Evolutionary conservation across 1,284 basidiomycete species (phyloP), one percentile per base, ranked within the genome.

Genomic region (Marasmius oreades): DNA sequence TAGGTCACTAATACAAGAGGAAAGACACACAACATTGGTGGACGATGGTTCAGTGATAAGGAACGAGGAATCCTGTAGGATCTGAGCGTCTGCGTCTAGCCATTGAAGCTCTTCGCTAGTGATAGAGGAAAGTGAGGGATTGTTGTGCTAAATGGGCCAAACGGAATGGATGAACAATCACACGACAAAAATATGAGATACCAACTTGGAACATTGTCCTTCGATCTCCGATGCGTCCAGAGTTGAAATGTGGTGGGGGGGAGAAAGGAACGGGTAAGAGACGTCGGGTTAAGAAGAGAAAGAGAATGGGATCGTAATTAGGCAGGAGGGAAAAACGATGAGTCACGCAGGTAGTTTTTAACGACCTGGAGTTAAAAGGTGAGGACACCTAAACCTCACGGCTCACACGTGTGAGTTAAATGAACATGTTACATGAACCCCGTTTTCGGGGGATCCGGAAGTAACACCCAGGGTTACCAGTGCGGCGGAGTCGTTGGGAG

Each of bases 81-180:
- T 64, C 22, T 61, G 62, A 51, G 69, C 67, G 58, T 70, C 74
- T 24, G 76, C 76, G 51, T 73, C 70, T 22, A 79, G 69, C 77
- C 77, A 79, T 22, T 71, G 66, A 51, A 78, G 67, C 64, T 78
- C 77, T 58, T 78, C 77, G 52, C 71, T 68, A 53, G 72, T 73
- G 55, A 75, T 66, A 52, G 70, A 63, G 24, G 63, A 59, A 50
- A 72, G 66, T 28, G 64, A 67, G 47, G 55, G 57, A 57, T 67
- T 65, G 61, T 70, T 67, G 53, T 69, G 66, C 66, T 67, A 61
- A 47, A 59, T 60, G 52, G 39, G 50, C 55, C 56, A 59, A 62
- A 51, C 51, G 31, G 55, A n/a, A 53, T 54, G 57, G 51, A 52
- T 36, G 60, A 47, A 57, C 58, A 59, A 51, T 60, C 54, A 52